These are phyloP conservation scores for Lasiosphaeria miniovina DNA, from an alignment of 495 filamentous ascomycete genomes.

Conservation along the genomic window DNA sequence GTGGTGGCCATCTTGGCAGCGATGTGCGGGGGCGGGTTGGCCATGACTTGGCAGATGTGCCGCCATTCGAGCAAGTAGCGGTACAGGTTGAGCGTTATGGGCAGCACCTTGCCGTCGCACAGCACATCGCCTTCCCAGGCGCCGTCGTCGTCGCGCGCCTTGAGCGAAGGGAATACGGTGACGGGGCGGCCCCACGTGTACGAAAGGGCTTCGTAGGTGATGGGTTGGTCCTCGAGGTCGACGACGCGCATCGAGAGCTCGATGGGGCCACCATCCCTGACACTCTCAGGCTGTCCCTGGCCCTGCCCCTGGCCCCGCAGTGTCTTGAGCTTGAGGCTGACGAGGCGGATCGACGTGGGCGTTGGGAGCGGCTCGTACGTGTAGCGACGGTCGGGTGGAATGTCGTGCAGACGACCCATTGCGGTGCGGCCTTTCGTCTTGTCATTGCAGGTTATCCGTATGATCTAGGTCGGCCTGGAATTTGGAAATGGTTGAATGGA, in stretches of 20 bases:
- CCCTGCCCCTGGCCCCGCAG: too few species aligned
- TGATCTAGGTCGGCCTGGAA: too few species aligned
- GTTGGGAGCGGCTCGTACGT: background rate
- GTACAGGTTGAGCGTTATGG: background rate
- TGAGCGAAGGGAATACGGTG: background rate
- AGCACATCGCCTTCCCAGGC: background rate
- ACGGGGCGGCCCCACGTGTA: slow-evolving; percentile 1
- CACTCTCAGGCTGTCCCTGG: background rate
- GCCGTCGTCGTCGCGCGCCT: background rate
- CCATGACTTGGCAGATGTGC: background rate
- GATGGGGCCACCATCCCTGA: background rate
- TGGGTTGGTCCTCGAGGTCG: background rate
- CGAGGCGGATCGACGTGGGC: slow-evolving; percentile 2
- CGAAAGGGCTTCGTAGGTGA: slow-evolving; percentile 2
- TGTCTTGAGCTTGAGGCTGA: background rate
- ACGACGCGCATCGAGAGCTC: slow-evolving; percentile 1
- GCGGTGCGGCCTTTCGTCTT: too few species aligned
- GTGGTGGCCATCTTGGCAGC: background rate
- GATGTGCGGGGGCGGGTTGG: background rate
- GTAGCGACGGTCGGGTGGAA: background rate
- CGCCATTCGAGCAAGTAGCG: slow-evolving; percentile 1
- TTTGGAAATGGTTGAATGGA: too few species aligned
- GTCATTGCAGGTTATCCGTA: too few species aligned
- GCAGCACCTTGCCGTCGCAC: slow-evolving; percentile 2
- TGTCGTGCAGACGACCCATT: background rate